Evolutionary conservation across 345 rosid species (phyloP).

Genomic region (Punica granatum): DNA sequence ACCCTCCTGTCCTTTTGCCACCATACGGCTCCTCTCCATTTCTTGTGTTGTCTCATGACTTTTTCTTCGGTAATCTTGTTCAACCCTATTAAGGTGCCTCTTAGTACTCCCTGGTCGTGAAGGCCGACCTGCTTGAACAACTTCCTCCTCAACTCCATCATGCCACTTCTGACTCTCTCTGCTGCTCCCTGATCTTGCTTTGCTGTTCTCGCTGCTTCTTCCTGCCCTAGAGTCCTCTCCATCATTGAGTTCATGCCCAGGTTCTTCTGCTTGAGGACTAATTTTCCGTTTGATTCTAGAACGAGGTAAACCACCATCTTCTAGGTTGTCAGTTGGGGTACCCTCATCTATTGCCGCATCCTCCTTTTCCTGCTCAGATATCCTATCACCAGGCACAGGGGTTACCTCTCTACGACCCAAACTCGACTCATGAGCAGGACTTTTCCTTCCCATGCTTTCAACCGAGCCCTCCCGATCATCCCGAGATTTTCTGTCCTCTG

Average conservation of each 20-base stretch:
- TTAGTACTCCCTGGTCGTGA: conserved; percentile 31
- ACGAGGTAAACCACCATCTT: conserved; percentile 4
- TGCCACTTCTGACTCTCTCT: conserved; percentile 61
- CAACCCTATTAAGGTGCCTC: conserved; percentile 47
- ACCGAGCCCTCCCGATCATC: conserved; percentile 44
- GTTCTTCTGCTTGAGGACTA: conserved; percentile 34
- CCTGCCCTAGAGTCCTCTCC: conserved; percentile 70
- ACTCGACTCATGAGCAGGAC: conserved; percentile 45
- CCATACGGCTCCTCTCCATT: conserved; percentile 42
- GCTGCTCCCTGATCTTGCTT: conserved; percentile 83
- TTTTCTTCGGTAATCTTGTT: conserved; percentile 47
- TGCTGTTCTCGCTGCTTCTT: conserved; percentile 86
- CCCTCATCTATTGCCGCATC: conserved; percentile 20
- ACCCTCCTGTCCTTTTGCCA: conserved; percentile 46
- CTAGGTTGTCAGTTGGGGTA: conserved; percentile 16
- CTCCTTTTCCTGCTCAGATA: conserved; percentile 44
- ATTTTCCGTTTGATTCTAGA: conserved; percentile 29
- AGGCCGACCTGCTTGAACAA: conserved; percentile 52
- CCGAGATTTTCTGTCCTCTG: conserved; percentile 28
- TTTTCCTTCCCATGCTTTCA: conserved; percentile 54
- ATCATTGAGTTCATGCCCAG: conserved; percentile 49
- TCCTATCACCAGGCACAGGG: conserved; percentile 27
- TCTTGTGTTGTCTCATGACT: conserved; percentile 53
- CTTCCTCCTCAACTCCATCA: conserved; percentile 77
- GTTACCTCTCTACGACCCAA: conserved; percentile 46